Percentiles rank a stretch among this genome's conserved stretches.
phyloP scores from a whole-genome alignment of 1,284 basidiomycete species.

The Apiotrichum brassicae region DNA sequence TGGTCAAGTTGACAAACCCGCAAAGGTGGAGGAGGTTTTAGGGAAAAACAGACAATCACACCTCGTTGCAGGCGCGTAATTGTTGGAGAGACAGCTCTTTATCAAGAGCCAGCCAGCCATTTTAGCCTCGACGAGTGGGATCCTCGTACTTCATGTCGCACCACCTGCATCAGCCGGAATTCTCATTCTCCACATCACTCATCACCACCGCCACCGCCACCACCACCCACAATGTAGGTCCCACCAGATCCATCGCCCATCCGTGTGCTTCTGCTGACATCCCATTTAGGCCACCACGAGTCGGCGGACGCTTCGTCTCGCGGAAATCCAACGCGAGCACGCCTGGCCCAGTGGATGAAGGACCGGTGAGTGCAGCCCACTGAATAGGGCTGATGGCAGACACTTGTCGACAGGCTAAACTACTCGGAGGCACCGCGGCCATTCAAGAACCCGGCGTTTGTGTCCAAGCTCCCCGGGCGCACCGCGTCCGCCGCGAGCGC shows the following conservation, averaged over 20 bases:
- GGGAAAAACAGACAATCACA: neutral
- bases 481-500: conserved; percentile 30
- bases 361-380: conserved; percentile 15
- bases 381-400: neutral
- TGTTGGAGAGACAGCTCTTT: too few relatives aligned
- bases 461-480: conserved; percentile 32
- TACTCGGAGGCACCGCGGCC: conserved; percentile 39
- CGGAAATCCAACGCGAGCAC: conserved; percentile 38
- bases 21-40: too few relatives aligned
- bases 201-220: neutral
- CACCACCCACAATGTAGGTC: conserved; percentile 8
- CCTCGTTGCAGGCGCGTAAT: too few relatives aligned
- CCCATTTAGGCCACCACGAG: conserved; percentile 13
- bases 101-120: too few relatives aligned
- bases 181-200: neutral
- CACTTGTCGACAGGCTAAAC: conserved; percentile 34
- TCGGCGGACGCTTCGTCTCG: conserved; percentile 12
- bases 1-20: too few relatives aligned
- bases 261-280: conserved; percentile 1
- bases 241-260: too few relatives aligned
- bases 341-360: conserved; percentile 27
- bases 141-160: too few relatives aligned
- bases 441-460: conserved; percentile 38
- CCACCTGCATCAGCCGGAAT: too few relatives aligned
- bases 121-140: too few relatives aligned